phyloP scores from a whole-genome alignment of 331 rosid species.

The Rosa hybrid region DNA sequence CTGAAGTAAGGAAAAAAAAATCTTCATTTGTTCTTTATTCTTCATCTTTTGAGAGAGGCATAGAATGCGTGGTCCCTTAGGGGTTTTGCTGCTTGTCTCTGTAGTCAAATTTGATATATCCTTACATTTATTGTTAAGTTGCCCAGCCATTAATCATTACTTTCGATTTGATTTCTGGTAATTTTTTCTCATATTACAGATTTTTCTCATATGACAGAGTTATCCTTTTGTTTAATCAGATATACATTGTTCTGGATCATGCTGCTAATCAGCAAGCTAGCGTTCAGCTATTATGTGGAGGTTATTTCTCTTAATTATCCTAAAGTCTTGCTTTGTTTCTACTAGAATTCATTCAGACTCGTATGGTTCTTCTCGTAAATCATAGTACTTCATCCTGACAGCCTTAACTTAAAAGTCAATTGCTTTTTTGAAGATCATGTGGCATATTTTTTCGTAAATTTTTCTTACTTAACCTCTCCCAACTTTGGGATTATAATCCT shows the following conservation, averaged over 20 bases:
- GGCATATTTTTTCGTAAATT: not conserved
- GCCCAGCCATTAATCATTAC: not conserved
- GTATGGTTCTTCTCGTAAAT: not conserved
- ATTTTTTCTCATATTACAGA: not conserved
- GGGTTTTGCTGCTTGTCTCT: conserved; percentile 11
- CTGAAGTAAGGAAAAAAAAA: conserved; percentile 63
- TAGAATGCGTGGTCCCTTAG: not conserved
- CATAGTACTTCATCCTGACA: not conserved
- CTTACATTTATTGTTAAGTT: not conserved
- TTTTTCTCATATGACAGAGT: conserved; percentile 16
- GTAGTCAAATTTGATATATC: not conserved
- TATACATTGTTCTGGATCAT: conserved; percentile 92
- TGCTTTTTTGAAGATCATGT: not conserved
- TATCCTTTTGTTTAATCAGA: conserved; percentile 49
- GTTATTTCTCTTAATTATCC: conserved; percentile 37
- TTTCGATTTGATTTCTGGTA: not conserved
- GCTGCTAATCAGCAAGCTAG: conserved; percentile 90
- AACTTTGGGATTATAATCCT: not conserved
- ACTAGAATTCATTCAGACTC: not conserved
- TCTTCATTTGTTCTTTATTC: conserved; percentile 15
- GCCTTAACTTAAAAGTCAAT: not conserved
- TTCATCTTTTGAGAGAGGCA: conserved; percentile 15
- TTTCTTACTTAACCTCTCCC: not conserved
- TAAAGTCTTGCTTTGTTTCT: not conserved
- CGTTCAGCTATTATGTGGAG: conserved; percentile 99